Conservation (phyloP, 768 basidiomycete species). For the Russula virescens region DNA sequence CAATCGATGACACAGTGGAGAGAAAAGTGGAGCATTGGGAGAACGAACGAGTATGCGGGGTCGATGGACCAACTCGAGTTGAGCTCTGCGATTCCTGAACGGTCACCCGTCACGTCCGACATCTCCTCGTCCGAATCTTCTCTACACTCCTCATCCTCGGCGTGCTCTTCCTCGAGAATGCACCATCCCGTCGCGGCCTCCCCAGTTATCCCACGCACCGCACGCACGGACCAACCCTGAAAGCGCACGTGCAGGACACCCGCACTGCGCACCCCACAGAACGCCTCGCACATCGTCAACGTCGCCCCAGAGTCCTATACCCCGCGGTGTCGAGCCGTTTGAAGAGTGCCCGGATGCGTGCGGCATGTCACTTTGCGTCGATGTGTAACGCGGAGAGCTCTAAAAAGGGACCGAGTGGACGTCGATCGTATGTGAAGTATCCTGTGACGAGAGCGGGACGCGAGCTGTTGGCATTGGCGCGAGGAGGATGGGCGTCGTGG, state of each 20-base stretch:
- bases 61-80: conserved; percentile 35
- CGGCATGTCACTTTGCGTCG: conserved; percentile 49
- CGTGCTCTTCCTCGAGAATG: conserved; percentile 51
- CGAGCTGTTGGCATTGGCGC: conserved; percentile 63
- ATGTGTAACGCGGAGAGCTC: conserved; percentile 47
- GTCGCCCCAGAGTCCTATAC: conserved; percentile 49
- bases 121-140: conserved; percentile 20
- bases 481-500: conserved; percentile 72
- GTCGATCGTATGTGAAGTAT: conserved; percentile 18
- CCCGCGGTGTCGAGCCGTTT: conserved; percentile 59
- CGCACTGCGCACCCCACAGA: conserved; percentile 56
- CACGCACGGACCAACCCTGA: conserved; percentile 61
- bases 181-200: conserved; percentile 74
- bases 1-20: conserved; percentile 30
- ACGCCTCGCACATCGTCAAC: conserved; percentile 51
- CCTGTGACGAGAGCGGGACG: conserved; percentile 44
- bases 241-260: conserved; percentile 66
- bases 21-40: conserved; percentile 78
- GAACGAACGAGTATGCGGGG: conserved; percentile 59
- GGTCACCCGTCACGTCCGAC: conserved; percentile 24
- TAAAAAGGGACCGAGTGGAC: conserved; percentile 49
- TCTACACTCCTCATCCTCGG: background rate
- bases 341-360: conserved; percentile 65
- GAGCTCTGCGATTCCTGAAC: conserved; percentile 6
- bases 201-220: conserved; percentile 63